Conservation (phyloP, 2,329 filamentous ascomycete species). For the Acrocalymma vagum region DNA sequence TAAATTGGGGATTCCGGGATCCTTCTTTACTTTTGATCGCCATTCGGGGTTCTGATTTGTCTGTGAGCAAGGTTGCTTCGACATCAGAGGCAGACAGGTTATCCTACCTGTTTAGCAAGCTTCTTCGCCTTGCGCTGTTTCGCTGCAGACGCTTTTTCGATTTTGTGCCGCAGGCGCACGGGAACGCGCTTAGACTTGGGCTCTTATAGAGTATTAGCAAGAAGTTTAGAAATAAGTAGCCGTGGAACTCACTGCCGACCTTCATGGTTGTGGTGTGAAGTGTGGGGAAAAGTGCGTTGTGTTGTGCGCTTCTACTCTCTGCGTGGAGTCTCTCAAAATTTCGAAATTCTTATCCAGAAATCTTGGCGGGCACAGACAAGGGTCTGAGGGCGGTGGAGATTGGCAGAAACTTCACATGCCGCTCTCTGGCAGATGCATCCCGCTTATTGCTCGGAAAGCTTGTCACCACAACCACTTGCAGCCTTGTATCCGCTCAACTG, state of each 20-base stretch:
- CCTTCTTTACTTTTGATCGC: slow-evolving; percentile 94
- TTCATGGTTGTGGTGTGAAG: slow-evolving; percentile 43
- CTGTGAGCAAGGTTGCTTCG: slow-evolving; percentile 23
- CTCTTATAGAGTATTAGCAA: slow-evolving; percentile 62
- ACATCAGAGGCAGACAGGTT: background rate
- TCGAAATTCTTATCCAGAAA: slow-evolving; percentile 31
- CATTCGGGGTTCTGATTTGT: slow-evolving; percentile 86
- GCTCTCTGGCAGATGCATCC: slow-evolving; percentile 1
- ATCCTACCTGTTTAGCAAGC: slow-evolving; percentile 77
- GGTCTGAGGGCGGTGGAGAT: slow-evolving; percentile 11
- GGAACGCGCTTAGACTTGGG: slow-evolving; percentile 93
- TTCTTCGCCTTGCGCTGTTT: slow-evolving; percentile 94
- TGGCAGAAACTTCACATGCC: slow-evolving; percentile 17
- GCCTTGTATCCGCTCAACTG: too few species aligned
- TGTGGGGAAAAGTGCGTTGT: too few species aligned
- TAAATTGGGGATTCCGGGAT: slow-evolving; percentile 94
- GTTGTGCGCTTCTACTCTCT: slow-evolving; percentile 18
- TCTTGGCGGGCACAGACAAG: slow-evolving; percentile 14
- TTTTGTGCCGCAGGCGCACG: slow-evolving; percentile 91
- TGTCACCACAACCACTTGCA: too few species aligned
- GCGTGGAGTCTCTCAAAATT: slow-evolving; percentile 28
- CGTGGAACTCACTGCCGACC: slow-evolving; percentile 49
- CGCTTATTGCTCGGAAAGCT: too few species aligned
- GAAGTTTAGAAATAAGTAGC: background rate
- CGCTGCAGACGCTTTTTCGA: slow-evolving; percentile 87